phyloP scores from a whole-genome alignment of 2,329 filamentous ascomycete genomes.

The Magnaporthales sp. region DNA sequence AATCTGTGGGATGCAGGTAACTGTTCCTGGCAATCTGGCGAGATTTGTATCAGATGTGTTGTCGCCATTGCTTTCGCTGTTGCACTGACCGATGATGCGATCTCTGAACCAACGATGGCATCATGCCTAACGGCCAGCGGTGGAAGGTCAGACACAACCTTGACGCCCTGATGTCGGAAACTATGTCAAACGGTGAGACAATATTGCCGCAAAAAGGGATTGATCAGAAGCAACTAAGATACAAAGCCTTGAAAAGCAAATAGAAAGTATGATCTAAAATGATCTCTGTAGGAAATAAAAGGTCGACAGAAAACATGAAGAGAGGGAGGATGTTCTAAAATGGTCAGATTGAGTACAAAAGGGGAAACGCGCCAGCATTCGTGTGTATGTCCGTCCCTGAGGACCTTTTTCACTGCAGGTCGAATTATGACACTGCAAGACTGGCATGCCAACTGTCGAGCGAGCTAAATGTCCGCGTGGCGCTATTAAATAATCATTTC shows the following conservation, averaged over 20 bases:
- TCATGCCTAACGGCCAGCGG: slow-evolving; percentile 4
- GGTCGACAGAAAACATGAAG: neutral
- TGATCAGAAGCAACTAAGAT: neutral
- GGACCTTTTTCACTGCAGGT: neutral
- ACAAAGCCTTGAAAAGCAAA: neutral
- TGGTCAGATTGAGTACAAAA: neutral
- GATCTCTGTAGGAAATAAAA: neutral
- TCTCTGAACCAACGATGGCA: slow-evolving; percentile 3
- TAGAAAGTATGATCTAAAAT: neutral
- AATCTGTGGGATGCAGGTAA: neutral
- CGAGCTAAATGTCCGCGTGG: neutral
- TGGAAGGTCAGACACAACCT: neutral
- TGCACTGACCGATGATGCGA: slow-evolving; percentile 4
- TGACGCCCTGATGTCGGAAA: neutral
- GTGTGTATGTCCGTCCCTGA: neutral
- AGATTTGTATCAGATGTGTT: slow-evolving; percentile 4
- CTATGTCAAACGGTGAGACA: neutral
- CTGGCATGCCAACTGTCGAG: neutral
- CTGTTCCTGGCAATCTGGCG: neutral
- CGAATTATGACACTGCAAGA: neutral
- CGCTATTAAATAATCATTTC: neutral
- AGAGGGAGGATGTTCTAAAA: neutral
- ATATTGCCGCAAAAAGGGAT: neutral
- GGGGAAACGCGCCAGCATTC: neutral
- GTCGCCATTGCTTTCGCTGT: slow-evolving; percentile 2